Base-by-base conservation (phyloP, 2,329 filamentous ascomycete genomes). In the Septoria linicola region DNA sequence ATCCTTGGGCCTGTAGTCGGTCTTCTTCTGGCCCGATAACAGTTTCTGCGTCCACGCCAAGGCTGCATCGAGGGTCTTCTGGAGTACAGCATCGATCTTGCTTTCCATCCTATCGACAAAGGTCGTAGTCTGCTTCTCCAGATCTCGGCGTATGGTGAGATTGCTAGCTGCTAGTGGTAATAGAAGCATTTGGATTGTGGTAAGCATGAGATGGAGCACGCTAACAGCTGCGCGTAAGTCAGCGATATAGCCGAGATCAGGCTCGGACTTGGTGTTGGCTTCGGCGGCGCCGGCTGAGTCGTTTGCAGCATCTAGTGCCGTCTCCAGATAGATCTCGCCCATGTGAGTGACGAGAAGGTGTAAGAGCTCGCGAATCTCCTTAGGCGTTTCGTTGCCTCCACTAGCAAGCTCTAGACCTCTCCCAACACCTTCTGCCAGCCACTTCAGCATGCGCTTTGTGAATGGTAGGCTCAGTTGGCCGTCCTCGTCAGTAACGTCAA, bases 381-480 rank as follows among this genome's bases (percentile, higher is more conserved):
- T 97, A 13, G 93, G 89, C 3, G 90, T 96, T 62, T 99, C 93
- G 51, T 80, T 86, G 44, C 85, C 84, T 20, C 65, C 63, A 19
- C 88, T 86, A 19, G 88, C 90, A n/a, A 99, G 78, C 69, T 99
- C 93, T 8, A 99, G 78, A 0, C 90, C 89, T 57, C 93, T 80
- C 32, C 93, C 88, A 19, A 99, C 92, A 56, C 89, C 90, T 74
- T 99, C 93, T 2, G 93, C 93, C 34, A 99, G 76, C 93, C 93
- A 99, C 67, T 89, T 95, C 54, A 99, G 80, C 91, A 99, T 99
- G 51, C 93, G 82, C 73, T 97, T 97, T n/a, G 91, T 89, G 68
- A 88, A 90, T n/a, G 83, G 77, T 3, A 95, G 77, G 60, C 85
- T 92, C 20, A 97, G 75, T 50, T 83, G 78, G 27, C 93, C 93